phyloP scores from a whole-genome alignment of 768 basidiomycete species.

The Roridomyces roridus region DNA sequence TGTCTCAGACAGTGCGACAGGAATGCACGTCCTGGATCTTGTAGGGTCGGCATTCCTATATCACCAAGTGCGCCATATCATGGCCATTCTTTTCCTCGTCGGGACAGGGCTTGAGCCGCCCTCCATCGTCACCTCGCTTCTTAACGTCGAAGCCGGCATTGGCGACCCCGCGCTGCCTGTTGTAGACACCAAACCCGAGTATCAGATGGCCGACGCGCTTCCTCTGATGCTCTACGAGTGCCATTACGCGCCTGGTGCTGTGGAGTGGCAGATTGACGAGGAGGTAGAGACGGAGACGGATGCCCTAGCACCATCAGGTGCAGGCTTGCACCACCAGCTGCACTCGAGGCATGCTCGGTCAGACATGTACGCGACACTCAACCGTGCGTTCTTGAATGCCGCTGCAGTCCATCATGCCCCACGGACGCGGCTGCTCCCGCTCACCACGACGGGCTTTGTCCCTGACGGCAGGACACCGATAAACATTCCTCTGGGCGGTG shows the following conservation, averaged over 20 bases:
- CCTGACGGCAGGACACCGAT: slow-evolving; percentile 33
- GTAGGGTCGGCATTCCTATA: slow-evolving; percentile 90
- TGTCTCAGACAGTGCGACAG: slow-evolving; percentile 38
- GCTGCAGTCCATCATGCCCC: slow-evolving; percentile 56
- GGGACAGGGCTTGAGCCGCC: slow-evolving; percentile 82
- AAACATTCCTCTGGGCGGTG: slow-evolving; percentile 76
- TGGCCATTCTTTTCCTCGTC: slow-evolving; percentile 89
- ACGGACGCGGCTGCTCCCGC: slow-evolving; percentile 45
- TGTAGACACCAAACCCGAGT: slow-evolving; percentile 81
- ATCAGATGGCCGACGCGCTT: slow-evolving; percentile 92
- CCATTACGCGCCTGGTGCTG: slow-evolving; percentile 66
- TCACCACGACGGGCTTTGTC: slow-evolving; percentile 26
- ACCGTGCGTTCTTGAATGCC: slow-evolving; percentile 68
- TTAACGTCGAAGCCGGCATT: slow-evolving; percentile 65
- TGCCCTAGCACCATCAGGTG: slow-evolving; percentile 25
- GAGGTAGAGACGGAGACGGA: slow-evolving; percentile 26
- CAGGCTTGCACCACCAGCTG: slow-evolving; percentile 54
- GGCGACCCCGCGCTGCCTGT: slow-evolving; percentile 45
- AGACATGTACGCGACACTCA: slow-evolving; percentile 66
- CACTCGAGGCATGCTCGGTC: slow-evolving; percentile 64
- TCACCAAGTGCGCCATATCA: slow-evolving; percentile 95
- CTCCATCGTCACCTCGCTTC: slow-evolving; percentile 68
- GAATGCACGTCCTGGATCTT: slow-evolving; percentile 80
- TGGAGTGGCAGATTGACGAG: slow-evolving; percentile 71
- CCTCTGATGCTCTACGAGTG: slow-evolving; percentile 95